Evolutionary conservation across 768 basidiomycete species (phyloP).

Genomic region (Brasilioporus rufonigricans): DNA sequence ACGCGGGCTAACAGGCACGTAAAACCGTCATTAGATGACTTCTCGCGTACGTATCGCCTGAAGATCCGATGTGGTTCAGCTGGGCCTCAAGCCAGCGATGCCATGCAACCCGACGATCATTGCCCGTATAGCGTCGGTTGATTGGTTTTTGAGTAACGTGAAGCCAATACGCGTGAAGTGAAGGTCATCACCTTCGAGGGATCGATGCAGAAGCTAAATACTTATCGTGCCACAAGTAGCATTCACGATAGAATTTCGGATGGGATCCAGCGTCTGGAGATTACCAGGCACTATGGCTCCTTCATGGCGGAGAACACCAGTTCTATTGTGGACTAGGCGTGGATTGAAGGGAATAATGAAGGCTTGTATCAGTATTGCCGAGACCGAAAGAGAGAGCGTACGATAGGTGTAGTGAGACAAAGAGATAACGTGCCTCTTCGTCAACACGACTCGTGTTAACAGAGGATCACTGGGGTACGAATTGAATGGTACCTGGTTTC

Average conservation of each 20-base stretch:
- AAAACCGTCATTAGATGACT: neutral
- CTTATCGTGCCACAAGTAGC: neutral
- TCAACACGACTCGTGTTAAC: no score
- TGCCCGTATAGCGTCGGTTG: neutral
- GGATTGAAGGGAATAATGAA: neutral
- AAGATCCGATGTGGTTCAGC: neutral
- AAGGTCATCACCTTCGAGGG: neutral
- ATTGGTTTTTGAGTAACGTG: neutral
- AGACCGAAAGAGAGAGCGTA: neutral
- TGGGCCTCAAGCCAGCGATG: no score
- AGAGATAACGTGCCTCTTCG: neutral
- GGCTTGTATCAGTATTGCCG: neutral
- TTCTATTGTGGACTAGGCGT: no score
- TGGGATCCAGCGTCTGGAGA: neutral
- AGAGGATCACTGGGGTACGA: no score
- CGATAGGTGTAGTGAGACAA: neutral
- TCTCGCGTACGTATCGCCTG: slow-evolving; percentile 1
- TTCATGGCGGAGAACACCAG: neutral
- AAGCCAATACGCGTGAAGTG: neutral
- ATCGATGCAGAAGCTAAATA: neutral
- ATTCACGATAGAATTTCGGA: slow-evolving; percentile 1
- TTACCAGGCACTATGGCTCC: neutral
- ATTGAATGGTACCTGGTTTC: neutral
- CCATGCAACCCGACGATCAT: neutral
- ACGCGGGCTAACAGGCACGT: neutral